A percentile compares a stretch with the other conserved stretches of the same genome.
These are phyloP conservation scores for Pythium grandisporangium DNA, from an alignment of 352 stramenopile species.

Conservation along the genomic window DNA sequence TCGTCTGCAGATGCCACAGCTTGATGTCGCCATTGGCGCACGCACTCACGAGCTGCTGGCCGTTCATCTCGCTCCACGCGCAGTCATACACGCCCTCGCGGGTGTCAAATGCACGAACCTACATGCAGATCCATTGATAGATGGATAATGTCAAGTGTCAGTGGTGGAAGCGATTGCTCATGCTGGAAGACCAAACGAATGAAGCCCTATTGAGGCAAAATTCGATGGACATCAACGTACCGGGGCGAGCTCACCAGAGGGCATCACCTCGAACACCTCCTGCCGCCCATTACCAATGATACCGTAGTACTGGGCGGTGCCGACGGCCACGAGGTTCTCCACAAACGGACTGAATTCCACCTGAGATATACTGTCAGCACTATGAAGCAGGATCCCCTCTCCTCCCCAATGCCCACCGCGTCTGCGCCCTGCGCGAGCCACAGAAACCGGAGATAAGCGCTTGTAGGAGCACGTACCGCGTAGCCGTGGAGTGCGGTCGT, in stretches of 20 bases:
- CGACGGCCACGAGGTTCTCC: constrained; percentile 79
- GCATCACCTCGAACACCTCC: constrained; percentile 72
- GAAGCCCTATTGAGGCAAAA: no score
- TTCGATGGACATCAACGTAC: constrained; percentile 18
- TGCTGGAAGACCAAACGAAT: no score
- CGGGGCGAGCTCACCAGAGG: constrained; percentile 43
- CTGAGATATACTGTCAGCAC: constrained; percentile 14
- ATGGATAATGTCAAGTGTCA: no score
- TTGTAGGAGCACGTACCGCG: constrained; percentile 26
- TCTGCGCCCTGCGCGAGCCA: neutral
- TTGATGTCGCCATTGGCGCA: constrained; percentile 85
- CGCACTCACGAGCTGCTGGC: constrained; percentile 79
- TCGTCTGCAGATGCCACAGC: constrained; percentile 85
- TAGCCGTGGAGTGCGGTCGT: constrained; percentile 65
- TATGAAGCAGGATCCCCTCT: neutral
- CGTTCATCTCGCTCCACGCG: constrained; percentile 84
- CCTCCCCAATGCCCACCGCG: no score
- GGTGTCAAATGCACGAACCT: constrained; percentile 86
- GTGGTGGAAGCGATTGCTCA: no score
- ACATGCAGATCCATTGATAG: neutral
- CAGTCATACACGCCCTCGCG: constrained; percentile 87
- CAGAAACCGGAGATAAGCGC: neutral
- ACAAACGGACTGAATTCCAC: constrained; percentile 90
- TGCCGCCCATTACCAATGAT: constrained; percentile 89
- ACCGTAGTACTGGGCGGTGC: constrained; percentile 88